phyloP scores from a whole-genome alignment of 1,284 basidiomycete genomes.

The Ganoderma resinaceum region DNA sequence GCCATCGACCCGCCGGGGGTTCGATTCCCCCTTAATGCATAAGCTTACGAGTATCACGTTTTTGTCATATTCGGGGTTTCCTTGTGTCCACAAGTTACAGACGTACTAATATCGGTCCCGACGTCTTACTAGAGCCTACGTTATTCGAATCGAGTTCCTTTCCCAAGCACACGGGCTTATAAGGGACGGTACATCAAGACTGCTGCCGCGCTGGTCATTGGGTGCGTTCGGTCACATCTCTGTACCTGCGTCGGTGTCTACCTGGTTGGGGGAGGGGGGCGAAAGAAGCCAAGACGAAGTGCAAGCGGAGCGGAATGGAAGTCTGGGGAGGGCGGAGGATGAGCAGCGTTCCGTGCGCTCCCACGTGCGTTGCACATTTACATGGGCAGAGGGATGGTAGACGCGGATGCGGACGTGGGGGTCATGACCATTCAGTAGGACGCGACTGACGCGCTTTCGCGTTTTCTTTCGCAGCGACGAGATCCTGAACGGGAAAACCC shows the following conservation, averaged over 20 bases:
- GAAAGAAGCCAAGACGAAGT: no score
- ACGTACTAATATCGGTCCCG: no score
- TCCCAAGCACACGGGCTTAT: no score
- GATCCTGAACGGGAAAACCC: slow-evolving; percentile 87
- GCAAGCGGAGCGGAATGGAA: not conserved
- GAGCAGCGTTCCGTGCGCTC: slow-evolving; percentile 3
- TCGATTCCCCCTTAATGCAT: slow-evolving; percentile 81
- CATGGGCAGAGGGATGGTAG: not conserved
- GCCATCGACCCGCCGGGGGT: slow-evolving; percentile 73
- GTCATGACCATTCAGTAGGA: not conserved
- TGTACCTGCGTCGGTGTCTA: not conserved
- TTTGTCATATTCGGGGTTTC: no score
- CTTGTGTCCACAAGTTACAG: no score
- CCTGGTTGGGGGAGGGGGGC: not conserved
- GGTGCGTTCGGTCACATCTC: slow-evolving; percentile 49
- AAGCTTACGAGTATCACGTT: no score
- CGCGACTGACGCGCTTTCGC: not conserved
- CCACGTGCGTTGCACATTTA: no score
- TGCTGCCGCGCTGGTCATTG: slow-evolving; percentile 79
- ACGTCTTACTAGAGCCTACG: no score
- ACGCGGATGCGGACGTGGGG: not conserved
- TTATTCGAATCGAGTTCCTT: no score
- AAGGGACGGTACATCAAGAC: slow-evolving; percentile 74
- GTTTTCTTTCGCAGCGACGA: slow-evolving; percentile 66
- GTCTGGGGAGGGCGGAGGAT: not conserved